Evolutionary conservation across 495 filamentous ascomycete genomes (phyloP), one percentile per base, ranked within the genome.

Genomic region (Cercophora samala): DNA sequence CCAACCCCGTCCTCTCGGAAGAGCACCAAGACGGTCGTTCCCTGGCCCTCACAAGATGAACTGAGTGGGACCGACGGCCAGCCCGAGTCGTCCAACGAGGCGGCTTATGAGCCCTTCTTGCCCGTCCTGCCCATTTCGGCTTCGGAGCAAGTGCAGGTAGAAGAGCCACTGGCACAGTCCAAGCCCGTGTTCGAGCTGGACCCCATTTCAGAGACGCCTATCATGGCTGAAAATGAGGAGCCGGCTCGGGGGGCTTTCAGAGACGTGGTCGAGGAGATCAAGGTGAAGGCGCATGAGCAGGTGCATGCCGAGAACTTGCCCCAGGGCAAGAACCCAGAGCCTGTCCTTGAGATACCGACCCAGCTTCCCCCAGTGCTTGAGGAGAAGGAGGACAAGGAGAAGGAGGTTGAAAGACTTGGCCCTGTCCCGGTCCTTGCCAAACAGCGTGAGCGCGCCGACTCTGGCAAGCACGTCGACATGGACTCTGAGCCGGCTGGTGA

Each of bases 401-500:
- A 66, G 29, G 60, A 66, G 58, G 21, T 15, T 17, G 46, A 58
- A 19, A 63, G 62, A 19, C 24, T 56, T 17, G n/a, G 23, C 18
- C n/a, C 29, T 3, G 32, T 51, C 4, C 51, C 55, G 3, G 13
- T n/a, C 18, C 26, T 64, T 18, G 52, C 62, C 0, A 23, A 29
- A 19, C 65, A 59, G 56, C 63, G 65, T 23, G 73, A 73, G 23
- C 54, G 74, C 21, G 67, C 68, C 42, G 74, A 75, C 62, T 75
- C 74, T 8, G 73, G 67, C 64, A 76, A 75, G 69, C 60, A 62
- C 17, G 66, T 76, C 56, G 68, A 69, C 46, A 18, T 69, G 60
- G 69, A 70, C 22, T 64, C 66, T n/a, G 18, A 58, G 8, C 42
- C 32, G 32, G 66, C 61, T 58, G 58, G 61, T 42, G 69, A 68